Base-by-base conservation (phyloP, 176 grass and related monocot genomes). In the Carex myosuroides region DNA sequence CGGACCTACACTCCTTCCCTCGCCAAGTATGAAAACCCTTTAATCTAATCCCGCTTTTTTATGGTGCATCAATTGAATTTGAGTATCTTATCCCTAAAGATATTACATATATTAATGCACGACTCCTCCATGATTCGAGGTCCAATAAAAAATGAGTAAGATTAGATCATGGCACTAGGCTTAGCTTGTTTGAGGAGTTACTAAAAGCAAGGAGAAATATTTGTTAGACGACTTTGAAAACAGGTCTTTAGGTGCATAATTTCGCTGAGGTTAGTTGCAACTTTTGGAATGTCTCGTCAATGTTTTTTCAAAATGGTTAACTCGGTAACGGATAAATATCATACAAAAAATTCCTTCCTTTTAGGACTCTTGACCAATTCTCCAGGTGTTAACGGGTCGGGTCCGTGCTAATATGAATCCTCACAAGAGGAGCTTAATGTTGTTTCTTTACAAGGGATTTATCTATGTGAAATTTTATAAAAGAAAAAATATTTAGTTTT, bases 121-220 rank as follows among this genome's bases (percentile, higher is more conserved):
- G 24, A 79, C 39, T 41, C 10, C 18, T 81, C 12, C 35, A 41
- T 13, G 32, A 64, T 44, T 42, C 8, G 39, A 81, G 9, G n/a
- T 26, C 9, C 5, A 64, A 63, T n/a, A 66, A 46, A 82, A 44
- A 41, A 64, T 44, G n/a, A 64, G 21, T 76, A 72, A 8, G 41
- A 64, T 33, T 14, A 59, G 57, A 13, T 80, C 55, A 80, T 80
- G 32, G 41, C 46, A 81, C 18, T 63, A 83, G 58, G 12, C 5
- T 83, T 83, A 82, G n/a, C 80, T 83, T 83, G 80, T 83, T 67
- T 68, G 13, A 66, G 17, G 60, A 52, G 62, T 83, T 83, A 68
- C 61, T 65, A 67, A 83, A 82, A 83, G 80, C 37, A 68, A 66
- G 80, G 18, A 67, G 10, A 17, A 14, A 55, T 67, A 26, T 26